Base-by-base conservation (phyloP, 2,329 filamentous ascomycete genomes). In the Monosporascus cannonballus region DNA sequence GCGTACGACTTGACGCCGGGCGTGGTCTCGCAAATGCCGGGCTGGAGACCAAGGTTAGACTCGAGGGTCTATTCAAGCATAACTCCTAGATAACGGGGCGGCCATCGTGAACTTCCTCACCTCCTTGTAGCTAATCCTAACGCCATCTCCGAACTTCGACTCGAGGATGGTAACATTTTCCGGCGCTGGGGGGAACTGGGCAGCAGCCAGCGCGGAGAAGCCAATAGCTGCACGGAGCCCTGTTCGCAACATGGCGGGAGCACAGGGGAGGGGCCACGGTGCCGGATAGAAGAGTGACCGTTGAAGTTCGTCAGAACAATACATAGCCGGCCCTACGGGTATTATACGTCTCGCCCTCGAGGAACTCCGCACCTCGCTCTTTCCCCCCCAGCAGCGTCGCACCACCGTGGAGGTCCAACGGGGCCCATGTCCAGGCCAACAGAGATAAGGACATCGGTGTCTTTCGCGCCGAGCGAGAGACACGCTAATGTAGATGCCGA, bases 111-210 rank as follows among this genome's bases (percentile, higher is more conserved):
- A 6, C 8, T 11, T 34, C 5, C 58, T 53, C 5, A 75, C 71
- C 54, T 75, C 71, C 60, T 84, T 84, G 69, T 83, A 87, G 51
- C 77, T 76, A 56, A 86, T 79, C 42, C 76, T 81, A 57, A 86
- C 78, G 54, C 78, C 77, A 25, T 74, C 70, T 62, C 84, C 73
- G 51, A 86, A 71, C 7, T 78, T 79, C 18, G 83, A 85, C 37
- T 70, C 67, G 49, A 85, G 71, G 47, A 77, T 73, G 48, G 74
- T 79, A 24, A 76, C 55, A 22, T 59, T 60, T 53, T 68, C 59
- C 2, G 61, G 66, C 8, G 59, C 55, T 6, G 64, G 64, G 4
- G 66, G 66, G 46, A 68, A 67, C 38, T 65, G 63, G 7, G 61
- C 63, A 18, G 56, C 51, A 7, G 55, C 56, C 2, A 67, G 48